Base-by-base conservation (phyloP, 2,329 filamentous ascomycete genomes). In the Bipolaris sorokiniana region DNA sequence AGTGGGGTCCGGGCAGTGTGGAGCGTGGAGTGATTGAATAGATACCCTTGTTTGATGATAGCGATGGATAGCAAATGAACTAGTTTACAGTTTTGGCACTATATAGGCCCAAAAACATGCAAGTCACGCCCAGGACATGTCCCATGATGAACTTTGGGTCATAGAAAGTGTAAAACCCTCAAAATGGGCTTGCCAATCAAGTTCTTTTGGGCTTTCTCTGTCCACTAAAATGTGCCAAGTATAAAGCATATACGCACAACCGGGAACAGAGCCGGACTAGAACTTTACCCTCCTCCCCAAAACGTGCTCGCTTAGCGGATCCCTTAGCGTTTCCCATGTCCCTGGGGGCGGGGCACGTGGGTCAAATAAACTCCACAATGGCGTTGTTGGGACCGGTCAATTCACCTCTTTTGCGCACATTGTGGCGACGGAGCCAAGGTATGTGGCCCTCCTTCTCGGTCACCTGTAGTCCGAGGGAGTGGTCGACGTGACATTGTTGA, bases 1-100 rank as follows among this genome's bases (percentile, higher is more conserved):
- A 16, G 3, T 6, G 6, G 7, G 37, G 15, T 18, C 5, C 7
- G n/a, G 18, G 6, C 20, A 10, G 20, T 11, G 18, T 3, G 18
- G 41, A 33, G 28, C 23, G n/a, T 36, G 7, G 31, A 37, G 45
- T 38, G 40, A 28, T 44, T 49, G 40, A 59, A 3, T n/a, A 31
- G 48, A 59, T 59, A 56, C 48, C 52, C 52, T 38, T 33, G 13
- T 37, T 47, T 41, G 53, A 51, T 23, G 36, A 51, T 44, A 20
- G 48, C 15, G 15, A 51, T 18, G 31, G 15, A 44, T 48, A 26
- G 54, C 31, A 18, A 56, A 56, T 53, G 37, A 31, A 37, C 5
- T 46, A 33, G 3, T 46, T 46, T 46, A 33, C 10, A 13, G 22
- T 15, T 26, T 11, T 38, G 11, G 13, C 28, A 42, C 40, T n/a